Percentiles rank a stretch among this genome's conserved stretches.
phyloP scores from a whole-genome alignment of 108 stramenopile genomes.

The Cyclotella baltica region DNA sequence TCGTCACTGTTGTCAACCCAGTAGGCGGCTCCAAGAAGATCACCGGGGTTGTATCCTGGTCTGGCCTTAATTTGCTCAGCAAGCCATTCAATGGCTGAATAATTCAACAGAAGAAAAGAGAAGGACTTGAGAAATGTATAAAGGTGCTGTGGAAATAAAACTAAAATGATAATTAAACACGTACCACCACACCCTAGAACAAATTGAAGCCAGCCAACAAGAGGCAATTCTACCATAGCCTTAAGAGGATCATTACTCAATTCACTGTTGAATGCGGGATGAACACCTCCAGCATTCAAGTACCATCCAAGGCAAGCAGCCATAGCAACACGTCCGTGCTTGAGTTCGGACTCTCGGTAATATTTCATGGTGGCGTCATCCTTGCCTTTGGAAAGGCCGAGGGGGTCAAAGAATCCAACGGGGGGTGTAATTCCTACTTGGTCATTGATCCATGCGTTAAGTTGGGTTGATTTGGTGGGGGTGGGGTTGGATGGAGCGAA shows the following conservation, averaged over 20 bases:
- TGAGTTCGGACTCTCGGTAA: constrained; percentile 95
- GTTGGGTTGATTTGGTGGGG: constrained; percentile 39
- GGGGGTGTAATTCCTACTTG: constrained; percentile 85
- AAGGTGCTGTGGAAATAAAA: neutral
- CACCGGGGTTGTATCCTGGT: constrained; percentile 89
- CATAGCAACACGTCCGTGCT: constrained; percentile 98
- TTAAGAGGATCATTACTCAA: constrained; percentile 85
- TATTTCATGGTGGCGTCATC: constrained; percentile 80
- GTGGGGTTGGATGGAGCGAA: constrained; percentile 72
- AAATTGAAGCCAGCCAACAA: constrained; percentile 92
- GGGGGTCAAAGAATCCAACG: constrained; percentile 91
- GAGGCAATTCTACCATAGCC: constrained; percentile 82
- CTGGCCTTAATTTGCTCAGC: constrained; percentile 86
- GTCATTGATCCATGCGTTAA: constrained; percentile 81
- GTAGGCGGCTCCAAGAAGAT: constrained; percentile 90
- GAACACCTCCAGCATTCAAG: constrained; percentile 87
- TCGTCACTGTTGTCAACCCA: constrained; percentile 93
- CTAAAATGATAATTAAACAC: neutral
- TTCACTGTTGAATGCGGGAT: constrained; percentile 86
- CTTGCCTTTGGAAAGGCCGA: constrained; percentile 83
- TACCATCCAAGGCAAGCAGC: constrained; percentile 96
- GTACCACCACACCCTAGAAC: constrained; percentile 85
- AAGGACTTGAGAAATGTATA: neutral
- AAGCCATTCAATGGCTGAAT: constrained; percentile 84
- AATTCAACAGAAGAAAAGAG: neutral